A percentile compares a stretch with the other conserved stretches of the same genome.
Conservation (phyloP, 2,329 filamentous ascomycete genomes). For the Seiridium cupressi region DNA sequence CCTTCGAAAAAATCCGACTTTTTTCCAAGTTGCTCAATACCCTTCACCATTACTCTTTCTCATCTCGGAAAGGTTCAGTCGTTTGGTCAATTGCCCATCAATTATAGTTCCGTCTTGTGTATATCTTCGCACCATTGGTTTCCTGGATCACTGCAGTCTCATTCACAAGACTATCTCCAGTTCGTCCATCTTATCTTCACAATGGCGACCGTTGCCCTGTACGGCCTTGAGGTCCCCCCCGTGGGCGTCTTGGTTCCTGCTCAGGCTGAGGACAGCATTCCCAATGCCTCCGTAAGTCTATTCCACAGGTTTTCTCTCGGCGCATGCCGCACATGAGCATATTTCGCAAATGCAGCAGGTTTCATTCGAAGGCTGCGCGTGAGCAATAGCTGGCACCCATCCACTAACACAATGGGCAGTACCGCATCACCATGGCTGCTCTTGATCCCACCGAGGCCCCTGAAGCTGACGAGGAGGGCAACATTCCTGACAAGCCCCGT, state of each 20-base stretch:
- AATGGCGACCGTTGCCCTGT: constrained; percentile 75
- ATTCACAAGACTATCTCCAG: constrained; percentile 4
- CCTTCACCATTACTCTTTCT: neutral
- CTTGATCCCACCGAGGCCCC: constrained; percentile 83
- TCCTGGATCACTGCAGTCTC: neutral
- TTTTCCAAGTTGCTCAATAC: neutral
- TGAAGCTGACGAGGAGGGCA: constrained; percentile 62
- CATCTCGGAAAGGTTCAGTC: neutral
- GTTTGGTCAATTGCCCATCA: no score
- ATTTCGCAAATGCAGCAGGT: no score
- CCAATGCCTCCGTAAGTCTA: constrained; percentile 70
- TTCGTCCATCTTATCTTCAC: constrained; percentile 15
- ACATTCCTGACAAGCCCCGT: constrained; percentile 63
- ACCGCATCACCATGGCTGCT: constrained; percentile 98
- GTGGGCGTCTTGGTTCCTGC: constrained; percentile 82
- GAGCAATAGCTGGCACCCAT: neutral
- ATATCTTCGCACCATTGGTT: neutral
- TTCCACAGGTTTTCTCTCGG: neutral
- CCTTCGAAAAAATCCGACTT: neutral
- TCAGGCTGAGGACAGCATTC: constrained; percentile 63
- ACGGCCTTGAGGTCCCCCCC: constrained; percentile 86
- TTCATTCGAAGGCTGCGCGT: no score
- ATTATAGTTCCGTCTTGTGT: neutral
- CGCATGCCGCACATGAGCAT: neutral
- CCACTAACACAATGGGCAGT: constrained; percentile 52